Conservation (phyloP, 2,329 filamentous ascomycete species). For the Hypomyces rosellus region DNA sequence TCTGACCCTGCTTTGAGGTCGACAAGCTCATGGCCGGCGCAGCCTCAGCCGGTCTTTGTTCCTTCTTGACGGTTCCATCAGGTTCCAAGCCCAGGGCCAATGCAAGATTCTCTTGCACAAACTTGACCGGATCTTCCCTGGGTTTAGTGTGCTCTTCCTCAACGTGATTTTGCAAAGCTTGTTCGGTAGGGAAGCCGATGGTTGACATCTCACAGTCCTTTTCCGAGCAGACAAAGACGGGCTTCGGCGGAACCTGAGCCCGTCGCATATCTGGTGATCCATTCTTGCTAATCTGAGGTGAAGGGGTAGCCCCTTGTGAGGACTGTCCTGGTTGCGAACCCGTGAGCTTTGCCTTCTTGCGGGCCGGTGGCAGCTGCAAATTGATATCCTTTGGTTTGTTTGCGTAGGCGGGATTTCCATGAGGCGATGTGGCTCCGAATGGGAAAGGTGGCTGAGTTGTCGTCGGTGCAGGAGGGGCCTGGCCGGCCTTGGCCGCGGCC, state of each 20-base stretch:
- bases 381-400: slow-evolving; percentile 47
- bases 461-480: slow-evolving; percentile 52
- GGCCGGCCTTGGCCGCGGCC: slow-evolving; percentile 39
- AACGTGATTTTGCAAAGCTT: slow-evolving; percentile 46
- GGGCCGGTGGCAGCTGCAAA: slow-evolving; percentile 49
- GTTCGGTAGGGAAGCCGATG: slow-evolving; percentile 47
- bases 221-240: slow-evolving; percentile 46
- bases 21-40: slow-evolving; percentile 35
- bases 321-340: slow-evolving; percentile 32
- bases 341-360: slow-evolving; percentile 50
- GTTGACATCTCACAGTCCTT: slow-evolving; percentile 46
- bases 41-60: slow-evolving; percentile 22
- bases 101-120: slow-evolving; percentile 43
- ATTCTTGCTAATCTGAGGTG: slow-evolving; percentile 43
- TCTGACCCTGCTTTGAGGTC: slow-evolving; percentile 43
- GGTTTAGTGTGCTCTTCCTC: slow-evolving; percentile 56
- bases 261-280: slow-evolving; percentile 40
- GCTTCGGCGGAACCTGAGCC: slow-evolving; percentile 31
- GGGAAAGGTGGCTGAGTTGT: slow-evolving; percentile 51
- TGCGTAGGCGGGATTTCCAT: slow-evolving; percentile 52
- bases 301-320: slow-evolving; percentile 35
- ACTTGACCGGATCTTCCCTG: slow-evolving; percentile 48
- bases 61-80: slow-evolving; percentile 38
- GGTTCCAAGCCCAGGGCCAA: slow-evolving; percentile 44
- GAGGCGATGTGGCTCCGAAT: slow-evolving; percentile 50